Percentiles rank a stretch among this genome's conserved stretches.
Conservation (phyloP, 2,329 filamentous ascomycete species). For the Pseudogymnoascus sp. region DNA sequence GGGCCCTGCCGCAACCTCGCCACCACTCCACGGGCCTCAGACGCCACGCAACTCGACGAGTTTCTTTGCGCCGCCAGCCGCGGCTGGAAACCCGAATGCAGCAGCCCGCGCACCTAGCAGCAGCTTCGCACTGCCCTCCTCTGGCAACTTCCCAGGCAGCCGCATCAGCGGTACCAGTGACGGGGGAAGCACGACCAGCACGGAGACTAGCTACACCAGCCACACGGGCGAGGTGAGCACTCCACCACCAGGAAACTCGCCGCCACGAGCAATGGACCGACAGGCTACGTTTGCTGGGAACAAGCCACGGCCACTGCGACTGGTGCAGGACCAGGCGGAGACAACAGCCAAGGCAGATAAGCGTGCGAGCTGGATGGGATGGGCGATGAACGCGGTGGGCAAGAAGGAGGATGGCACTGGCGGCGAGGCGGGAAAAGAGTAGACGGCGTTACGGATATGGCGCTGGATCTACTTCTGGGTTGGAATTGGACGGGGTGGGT, state of each 20-base stretch:
- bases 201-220: constrained; percentile 55
- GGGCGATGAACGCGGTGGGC: constrained; percentile 33
- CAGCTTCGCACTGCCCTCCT: constrained; percentile 38
- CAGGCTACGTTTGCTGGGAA: constrained; percentile 55
- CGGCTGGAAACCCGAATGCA: constrained; percentile 45
- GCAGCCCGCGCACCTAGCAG: constrained; percentile 43
- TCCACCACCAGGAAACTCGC: constrained; percentile 40
- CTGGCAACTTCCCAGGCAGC: constrained; percentile 62
- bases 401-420: constrained; percentile 24
- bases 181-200: constrained; percentile 33
- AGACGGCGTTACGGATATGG: constrained; percentile 10
- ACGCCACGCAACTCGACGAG: constrained; percentile 54
- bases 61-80: constrained; percentile 50
- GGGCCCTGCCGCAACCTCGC: constrained; percentile 56
- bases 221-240: constrained; percentile 57
- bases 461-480: constrained; percentile 1
- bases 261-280: constrained; percentile 46
- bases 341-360: constrained; percentile 43
- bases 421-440: constrained; percentile 10
- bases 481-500: background rate
- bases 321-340: constrained; percentile 72
- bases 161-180: constrained; percentile 38
- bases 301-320: constrained; percentile 74
- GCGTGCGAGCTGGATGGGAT: constrained; percentile 58
- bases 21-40: constrained; percentile 43